Evolutionary conservation across 1,284 basidiomycete genomes (phyloP).

Genomic region (Ceratobasidium sp.): DNA sequence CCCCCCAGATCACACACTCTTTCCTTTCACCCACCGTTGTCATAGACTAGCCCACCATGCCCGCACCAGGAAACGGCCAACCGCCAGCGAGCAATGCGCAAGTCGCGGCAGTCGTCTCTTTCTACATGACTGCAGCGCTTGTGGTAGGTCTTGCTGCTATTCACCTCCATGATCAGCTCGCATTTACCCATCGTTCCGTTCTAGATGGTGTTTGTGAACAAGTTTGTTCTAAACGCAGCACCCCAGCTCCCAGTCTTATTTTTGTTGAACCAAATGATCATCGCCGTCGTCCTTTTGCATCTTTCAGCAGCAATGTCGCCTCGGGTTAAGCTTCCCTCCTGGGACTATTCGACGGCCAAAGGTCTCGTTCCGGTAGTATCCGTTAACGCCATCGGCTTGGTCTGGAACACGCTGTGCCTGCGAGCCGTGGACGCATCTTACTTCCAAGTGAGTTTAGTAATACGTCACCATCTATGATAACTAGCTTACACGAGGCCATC

Average conservation of each 20-base stretch:
- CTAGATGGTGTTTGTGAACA: constrained; percentile 54
- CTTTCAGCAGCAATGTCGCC: constrained; percentile 55
- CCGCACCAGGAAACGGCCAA: constrained; percentile 1
- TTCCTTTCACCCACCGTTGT: not conserved
- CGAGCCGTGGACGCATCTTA: constrained; percentile 78
- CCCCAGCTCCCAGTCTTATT: constrained; percentile 74
- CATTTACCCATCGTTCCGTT: not conserved
- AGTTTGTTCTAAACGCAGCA: constrained; percentile 71
- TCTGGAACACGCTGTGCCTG: constrained; percentile 79
- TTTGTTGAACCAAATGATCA: constrained; percentile 69
- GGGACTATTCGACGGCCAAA: constrained; percentile 58
- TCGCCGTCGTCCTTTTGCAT: constrained; percentile 72
- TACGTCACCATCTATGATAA: not conserved
- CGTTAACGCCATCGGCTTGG: constrained; percentile 72
- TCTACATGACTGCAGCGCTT: constrained; percentile 78
- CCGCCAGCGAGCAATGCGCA: constrained; percentile 46
- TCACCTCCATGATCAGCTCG: not conserved
- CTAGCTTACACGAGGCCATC: constrained; percentile 34
- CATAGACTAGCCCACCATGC: not conserved
- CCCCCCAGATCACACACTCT: not conserved
- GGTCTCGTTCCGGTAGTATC: constrained; percentile 67
- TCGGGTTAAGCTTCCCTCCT: constrained; percentile 62
- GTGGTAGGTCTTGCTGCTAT: constrained; percentile 58
- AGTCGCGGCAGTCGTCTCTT: constrained; percentile 73
- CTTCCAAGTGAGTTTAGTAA: constrained; percentile 63